Evolutionary conservation across 2,329 filamentous ascomycete species (phyloP).

Genomic region (Cadophora gregata): DNA sequence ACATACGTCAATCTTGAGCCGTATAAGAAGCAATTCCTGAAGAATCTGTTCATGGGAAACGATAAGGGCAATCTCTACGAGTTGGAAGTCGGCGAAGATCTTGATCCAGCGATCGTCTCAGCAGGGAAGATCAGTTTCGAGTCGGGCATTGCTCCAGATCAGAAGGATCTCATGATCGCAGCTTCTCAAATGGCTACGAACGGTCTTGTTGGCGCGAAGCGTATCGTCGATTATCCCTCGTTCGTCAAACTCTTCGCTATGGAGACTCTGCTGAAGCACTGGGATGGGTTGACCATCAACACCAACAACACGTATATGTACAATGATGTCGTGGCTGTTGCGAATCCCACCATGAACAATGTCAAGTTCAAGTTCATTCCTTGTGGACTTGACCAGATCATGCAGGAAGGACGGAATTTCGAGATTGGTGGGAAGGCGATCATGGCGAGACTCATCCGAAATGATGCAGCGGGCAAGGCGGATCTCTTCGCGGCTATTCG

Average conservation of each 20-base stretch:
- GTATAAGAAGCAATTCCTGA: constrained; percentile 21
- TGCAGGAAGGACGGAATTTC: constrained; percentile 11
- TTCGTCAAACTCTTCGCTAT: constrained; percentile 16
- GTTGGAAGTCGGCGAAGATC: constrained; percentile 13
- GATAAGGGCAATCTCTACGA: constrained; percentile 17
- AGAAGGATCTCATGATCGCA: constrained; percentile 15
- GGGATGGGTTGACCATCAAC: constrained; percentile 19
- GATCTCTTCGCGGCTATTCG: constrained; percentile 1
- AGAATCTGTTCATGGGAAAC: constrained; percentile 12
- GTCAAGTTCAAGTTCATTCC: constrained; percentile 20
- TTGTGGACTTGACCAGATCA: constrained; percentile 14
- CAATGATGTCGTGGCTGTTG: constrained; percentile 16
- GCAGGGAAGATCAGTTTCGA: constrained; percentile 20
- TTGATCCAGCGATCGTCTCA: constrained; percentile 8
- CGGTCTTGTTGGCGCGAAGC: constrained; percentile 1
- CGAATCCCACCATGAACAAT: constrained; percentile 5
- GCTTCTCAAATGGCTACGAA: background rate
- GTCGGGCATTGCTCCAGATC: constrained; percentile 2
- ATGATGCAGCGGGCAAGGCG: constrained; percentile 1
- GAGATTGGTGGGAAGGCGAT: constrained; percentile 13
- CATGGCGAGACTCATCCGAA: constrained; percentile 13
- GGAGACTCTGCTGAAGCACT: constrained; percentile 17
- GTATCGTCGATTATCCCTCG: constrained; percentile 6
- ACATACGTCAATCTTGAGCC: constrained; percentile 16
- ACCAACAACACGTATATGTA: constrained; percentile 21